Evolutionary conservation across 805 yeast species (phyloP).

Genomic region (Saccharomycopsis sp.): DNA sequence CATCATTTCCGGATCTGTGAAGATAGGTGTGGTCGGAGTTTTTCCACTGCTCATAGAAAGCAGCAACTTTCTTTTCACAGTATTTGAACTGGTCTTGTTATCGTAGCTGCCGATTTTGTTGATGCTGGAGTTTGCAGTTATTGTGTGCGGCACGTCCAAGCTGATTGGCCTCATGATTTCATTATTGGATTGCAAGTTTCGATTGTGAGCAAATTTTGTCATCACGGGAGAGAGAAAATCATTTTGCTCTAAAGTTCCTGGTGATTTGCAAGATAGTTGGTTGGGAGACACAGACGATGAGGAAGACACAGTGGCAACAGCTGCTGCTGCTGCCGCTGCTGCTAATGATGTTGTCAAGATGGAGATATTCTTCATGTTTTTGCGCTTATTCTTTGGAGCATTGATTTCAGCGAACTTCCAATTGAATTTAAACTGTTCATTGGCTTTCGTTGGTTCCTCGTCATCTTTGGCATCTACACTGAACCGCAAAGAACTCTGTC

Average conservation of each 20-base stretch:
- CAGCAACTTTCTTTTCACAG: neutral
- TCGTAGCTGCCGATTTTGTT: neutral
- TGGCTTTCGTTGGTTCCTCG: too few relatives aligned
- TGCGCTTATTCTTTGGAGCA: neutral
- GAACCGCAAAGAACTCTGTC: too few relatives aligned
- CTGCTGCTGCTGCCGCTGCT: too few relatives aligned
- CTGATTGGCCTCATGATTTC: neutral
- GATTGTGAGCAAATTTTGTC: neutral
- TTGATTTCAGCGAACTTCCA: too few relatives aligned
- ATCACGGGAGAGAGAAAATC: slow-evolving; percentile 8
- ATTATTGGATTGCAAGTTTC: neutral
- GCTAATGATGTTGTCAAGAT: too few relatives aligned
- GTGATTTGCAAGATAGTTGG: too few relatives aligned
- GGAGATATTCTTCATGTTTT: neutral
- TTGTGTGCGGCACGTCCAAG: too few relatives aligned
- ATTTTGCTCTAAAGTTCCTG: too few relatives aligned
- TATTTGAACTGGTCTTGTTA: neutral
- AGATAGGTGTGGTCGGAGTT: slow-evolving; percentile 20
- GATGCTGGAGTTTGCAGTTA: neutral
- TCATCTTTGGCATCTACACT: neutral
- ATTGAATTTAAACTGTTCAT: too few relatives aligned
- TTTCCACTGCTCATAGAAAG: neutral
- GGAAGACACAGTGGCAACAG: too few relatives aligned
- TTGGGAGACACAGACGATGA: too few relatives aligned
- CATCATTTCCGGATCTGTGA: slow-evolving; percentile 16